phyloP scores from a whole-genome alignment of 2,329 filamentous ascomycete species.

The Tricladium varicosporioides region DNA sequence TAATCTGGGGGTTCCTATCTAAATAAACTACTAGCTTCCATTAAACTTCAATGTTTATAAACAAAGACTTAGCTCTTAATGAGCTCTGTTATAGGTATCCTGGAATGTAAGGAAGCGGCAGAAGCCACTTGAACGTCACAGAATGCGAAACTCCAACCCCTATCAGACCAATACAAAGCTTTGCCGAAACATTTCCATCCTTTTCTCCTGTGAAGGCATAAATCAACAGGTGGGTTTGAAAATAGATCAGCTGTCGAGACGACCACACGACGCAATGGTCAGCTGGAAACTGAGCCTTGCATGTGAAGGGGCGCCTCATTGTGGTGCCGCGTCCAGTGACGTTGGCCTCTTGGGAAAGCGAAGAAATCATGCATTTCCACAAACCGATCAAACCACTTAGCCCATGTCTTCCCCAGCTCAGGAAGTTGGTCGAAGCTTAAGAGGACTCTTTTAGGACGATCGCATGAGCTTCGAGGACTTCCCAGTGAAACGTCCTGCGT shows the following conservation, averaged over 20 bases:
- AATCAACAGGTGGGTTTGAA: neutral
- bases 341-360: too few relatives aligned
- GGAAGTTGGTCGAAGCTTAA: neutral
- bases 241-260: neutral
- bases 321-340: neutral
- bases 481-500: neutral
- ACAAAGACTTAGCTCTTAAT: neutral
- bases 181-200: neutral
- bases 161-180: neutral
- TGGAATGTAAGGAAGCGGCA: neutral
- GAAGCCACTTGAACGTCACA: neutral
- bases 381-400: neutral
- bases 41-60: neutral
- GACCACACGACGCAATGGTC: neutral
- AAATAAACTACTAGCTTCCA: too few relatives aligned
- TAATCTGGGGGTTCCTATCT: neutral
- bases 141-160: neutral
- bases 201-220: neutral
- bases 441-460: neutral
- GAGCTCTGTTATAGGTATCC: neutral
- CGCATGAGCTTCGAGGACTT: neutral
- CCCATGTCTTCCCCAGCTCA: neutral
- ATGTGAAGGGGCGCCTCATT: neutral
- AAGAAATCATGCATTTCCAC: neutral
- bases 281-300: neutral